phyloP scores from a whole-genome alignment of 139 green algal species.

The Chlorella sp. region DNA sequence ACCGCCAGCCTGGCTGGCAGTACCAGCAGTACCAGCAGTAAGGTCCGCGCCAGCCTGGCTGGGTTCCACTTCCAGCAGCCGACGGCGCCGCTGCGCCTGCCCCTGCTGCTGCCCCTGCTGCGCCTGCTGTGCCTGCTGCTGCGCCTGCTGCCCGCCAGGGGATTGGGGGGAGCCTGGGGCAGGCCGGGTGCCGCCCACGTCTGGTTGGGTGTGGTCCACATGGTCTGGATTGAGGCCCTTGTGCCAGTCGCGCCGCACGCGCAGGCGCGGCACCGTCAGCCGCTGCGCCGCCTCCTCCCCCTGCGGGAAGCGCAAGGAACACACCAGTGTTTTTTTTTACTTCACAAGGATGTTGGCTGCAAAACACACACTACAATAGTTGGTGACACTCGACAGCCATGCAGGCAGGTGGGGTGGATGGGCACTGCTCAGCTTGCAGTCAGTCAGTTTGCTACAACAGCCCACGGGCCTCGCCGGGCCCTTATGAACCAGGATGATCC shows the following conservation, averaged over 20 bases:
- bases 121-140: neutral
- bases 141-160: conserved; percentile 3
- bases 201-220: conserved; percentile 77
- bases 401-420: too few species aligned
- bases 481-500: too few species aligned
- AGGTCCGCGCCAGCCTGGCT: too few species aligned
- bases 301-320: conserved; percentile 30
- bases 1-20: too few species aligned
- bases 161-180: too few species aligned
- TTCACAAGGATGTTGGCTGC: too few species aligned
- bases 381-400: too few species aligned
- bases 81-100: neutral
- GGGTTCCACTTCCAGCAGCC: too few species aligned
- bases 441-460: too few species aligned
- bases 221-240: conserved; percentile 85
- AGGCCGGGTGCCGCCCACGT: conserved; percentile 4
- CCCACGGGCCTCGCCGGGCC: neutral
- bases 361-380: too few species aligned
- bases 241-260: conserved; percentile 88
- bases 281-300: conserved; percentile 60
- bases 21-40: too few species aligned
- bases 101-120: neutral
- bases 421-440: too few species aligned
- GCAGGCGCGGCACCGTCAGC: conserved; percentile 76
- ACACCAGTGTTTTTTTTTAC: neutral